phyloP scores from a whole-genome alignment of 2,329 filamentous ascomycete genomes.

The Colletotrichum australisinense region DNA sequence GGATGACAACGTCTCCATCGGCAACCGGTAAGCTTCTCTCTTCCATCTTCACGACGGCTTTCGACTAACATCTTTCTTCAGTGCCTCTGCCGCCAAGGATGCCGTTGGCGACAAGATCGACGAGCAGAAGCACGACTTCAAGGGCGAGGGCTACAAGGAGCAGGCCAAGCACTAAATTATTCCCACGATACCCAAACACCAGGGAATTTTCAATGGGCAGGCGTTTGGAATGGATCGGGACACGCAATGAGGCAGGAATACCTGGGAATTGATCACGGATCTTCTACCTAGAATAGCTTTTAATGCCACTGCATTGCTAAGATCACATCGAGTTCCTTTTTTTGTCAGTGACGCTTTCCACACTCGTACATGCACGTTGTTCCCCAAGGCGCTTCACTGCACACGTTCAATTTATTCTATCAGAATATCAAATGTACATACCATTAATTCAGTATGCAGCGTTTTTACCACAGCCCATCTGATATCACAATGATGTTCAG shows the following conservation, averaged over 20 bases:
- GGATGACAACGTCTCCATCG: conserved; percentile 63
- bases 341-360: too few relatives aligned
- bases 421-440: too few relatives aligned
- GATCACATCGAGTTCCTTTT: neutral
- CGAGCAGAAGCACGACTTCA: conserved; percentile 53
- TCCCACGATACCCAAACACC: conserved; percentile 33
- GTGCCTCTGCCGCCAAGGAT: conserved; percentile 61
- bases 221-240: conserved; percentile 21
- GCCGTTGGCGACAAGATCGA: conserved; percentile 58
- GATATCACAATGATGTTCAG: neutral
- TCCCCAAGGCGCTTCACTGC: too few relatives aligned
- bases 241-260: conserved; percentile 30
- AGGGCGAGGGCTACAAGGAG: conserved; percentile 55
- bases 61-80: conserved; percentile 44
- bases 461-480: neutral
- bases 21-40: conserved; percentile 62
- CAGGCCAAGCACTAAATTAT: conserved; percentile 36
- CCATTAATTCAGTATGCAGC: too few relatives aligned
- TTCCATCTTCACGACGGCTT: neutral
- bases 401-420: too few relatives aligned
- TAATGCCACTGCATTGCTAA: conserved; percentile 35
- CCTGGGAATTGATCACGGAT: conserved; percentile 4
- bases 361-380: too few relatives aligned
- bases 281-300: conserved; percentile 23
- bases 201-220: conserved; percentile 28